Percentiles rank a stretch among this genome's conserved stretches.
These are phyloP conservation scores for Acanthamoeba healyi DNA, from an alignment of 208 protist species.

Conservation along the genomic window DNA sequence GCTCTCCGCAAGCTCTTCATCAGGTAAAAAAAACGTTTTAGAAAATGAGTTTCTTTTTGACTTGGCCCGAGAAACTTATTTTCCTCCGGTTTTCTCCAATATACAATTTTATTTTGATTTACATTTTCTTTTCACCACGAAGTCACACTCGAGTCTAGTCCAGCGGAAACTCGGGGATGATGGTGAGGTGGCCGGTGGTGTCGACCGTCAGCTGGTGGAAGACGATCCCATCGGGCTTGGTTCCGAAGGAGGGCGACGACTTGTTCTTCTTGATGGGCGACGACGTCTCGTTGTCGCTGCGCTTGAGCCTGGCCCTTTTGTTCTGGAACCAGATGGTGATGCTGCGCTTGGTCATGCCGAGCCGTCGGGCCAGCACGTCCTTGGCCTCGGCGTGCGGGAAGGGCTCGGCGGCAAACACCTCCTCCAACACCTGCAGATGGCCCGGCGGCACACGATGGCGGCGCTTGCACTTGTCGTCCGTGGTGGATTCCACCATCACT, in stretches of 20 bases:
- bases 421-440: slow-evolving; percentile 8
- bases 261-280: no score
- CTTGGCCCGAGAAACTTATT: no score
- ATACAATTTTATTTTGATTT: neutral
- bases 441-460: slow-evolving; percentile 11
- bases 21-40: no score
- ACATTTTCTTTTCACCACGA: no score
- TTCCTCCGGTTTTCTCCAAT: no score
- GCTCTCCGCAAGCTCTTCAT: no score
- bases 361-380: neutral
- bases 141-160: no score
- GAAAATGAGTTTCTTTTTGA: no score
- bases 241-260: neutral
- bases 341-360: slow-evolving; percentile 46
- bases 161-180: neutral
- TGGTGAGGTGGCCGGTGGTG: neutral
- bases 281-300: neutral
- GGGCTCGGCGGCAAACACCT: slow-evolving; percentile 29
- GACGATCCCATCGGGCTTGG: neutral
- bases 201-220: slow-evolving; percentile 32
- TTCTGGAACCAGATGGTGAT: slow-evolving; percentile 59
- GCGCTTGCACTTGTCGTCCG: neutral
- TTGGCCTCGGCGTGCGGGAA: slow-evolving; percentile 20
- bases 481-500: neutral
- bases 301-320: slow-evolving; percentile 21